These are phyloP conservation scores for Teunomyces lycoperdinae DNA, from an alignment of 805 yeast genomes.

Conservation along the genomic window DNA sequence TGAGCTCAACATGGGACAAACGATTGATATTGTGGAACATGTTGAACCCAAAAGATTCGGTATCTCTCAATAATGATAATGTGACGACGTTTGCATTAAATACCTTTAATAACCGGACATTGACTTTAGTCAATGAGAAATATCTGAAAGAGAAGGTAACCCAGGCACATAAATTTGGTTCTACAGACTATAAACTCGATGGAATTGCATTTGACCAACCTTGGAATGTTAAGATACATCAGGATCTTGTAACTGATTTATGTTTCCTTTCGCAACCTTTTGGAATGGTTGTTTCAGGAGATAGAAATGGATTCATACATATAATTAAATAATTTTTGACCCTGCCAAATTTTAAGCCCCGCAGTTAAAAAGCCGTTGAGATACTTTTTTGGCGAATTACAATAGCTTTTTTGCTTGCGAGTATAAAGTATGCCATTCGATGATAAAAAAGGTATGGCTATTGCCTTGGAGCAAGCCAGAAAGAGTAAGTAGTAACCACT, in stretches of 20 bases:
- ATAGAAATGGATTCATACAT: slow-evolving; percentile 63
- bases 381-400: background rate
- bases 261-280: slow-evolving; percentile 48
- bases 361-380: background rate
- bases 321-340: slow-evolving; percentile 22
- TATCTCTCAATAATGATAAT: slow-evolving; percentile 13
- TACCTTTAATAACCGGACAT: slow-evolving; percentile 29
- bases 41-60: slow-evolving; percentile 14
- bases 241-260: slow-evolving; percentile 50
- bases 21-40: slow-evolving; percentile 30
- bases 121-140: slow-evolving; percentile 42
- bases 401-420: background rate
- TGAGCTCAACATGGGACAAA: slow-evolving; percentile 26
- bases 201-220: slow-evolving; percentile 39
- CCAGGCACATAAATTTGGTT: background rate
- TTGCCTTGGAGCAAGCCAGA: slow-evolving; percentile 71
- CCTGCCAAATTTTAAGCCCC: background rate
- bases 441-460: slow-evolving; percentile 62
- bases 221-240: slow-evolving; percentile 42
- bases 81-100: slow-evolving; percentile 15
- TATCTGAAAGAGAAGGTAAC: slow-evolving; percentile 8
- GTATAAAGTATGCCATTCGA: slow-evolving; percentile 46
- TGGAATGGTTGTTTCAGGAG: slow-evolving; percentile 62
- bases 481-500: slow-evolving; percentile 42
- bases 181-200: slow-evolving; percentile 3